These are phyloP conservation scores for Colletotrichum sojae DNA, from an alignment of 2,329 filamentous ascomycete genomes.

Conservation along the genomic window DNA sequence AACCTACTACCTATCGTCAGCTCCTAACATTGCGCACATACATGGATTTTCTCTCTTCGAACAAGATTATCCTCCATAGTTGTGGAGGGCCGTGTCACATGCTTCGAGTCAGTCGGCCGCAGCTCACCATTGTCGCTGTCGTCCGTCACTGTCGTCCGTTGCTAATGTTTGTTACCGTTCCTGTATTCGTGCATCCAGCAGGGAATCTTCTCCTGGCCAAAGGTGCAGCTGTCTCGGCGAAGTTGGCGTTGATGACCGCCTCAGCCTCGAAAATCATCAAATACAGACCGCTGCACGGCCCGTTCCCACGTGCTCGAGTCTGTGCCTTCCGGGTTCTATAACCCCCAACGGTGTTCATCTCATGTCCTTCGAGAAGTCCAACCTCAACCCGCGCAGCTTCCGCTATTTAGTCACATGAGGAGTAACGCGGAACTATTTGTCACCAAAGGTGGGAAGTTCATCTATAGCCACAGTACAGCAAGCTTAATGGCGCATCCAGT, in stretches of 20 bases:
- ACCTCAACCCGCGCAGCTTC: background rate
- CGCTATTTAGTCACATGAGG: background rate
- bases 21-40: background rate
- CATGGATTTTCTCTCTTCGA: background rate
- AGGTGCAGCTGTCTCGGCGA: too few relatives aligned
- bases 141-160: too few relatives aligned
- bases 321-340: too few relatives aligned
- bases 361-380: background rate
- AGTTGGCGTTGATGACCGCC: too few relatives aligned
- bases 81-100: background rate
- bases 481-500: background rate
- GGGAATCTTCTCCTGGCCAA: too few relatives aligned
- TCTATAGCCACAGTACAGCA: background rate
- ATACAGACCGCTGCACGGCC: too few relatives aligned
- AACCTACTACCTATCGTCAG: background rate
- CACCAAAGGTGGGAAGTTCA: background rate
- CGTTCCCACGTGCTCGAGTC: too few relatives aligned
- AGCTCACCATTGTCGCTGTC: background rate
- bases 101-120: conserved; percentile 1
- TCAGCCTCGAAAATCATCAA: too few relatives aligned
- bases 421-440: background rate
- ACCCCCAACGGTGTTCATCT: background rate
- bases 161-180: too few relatives aligned
- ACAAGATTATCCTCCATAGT: background rate
- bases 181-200: too few relatives aligned